Evolutionary conservation across 176 grass and related monocot species (phyloP).

Genomic region (Calamus simplicifolius): DNA sequence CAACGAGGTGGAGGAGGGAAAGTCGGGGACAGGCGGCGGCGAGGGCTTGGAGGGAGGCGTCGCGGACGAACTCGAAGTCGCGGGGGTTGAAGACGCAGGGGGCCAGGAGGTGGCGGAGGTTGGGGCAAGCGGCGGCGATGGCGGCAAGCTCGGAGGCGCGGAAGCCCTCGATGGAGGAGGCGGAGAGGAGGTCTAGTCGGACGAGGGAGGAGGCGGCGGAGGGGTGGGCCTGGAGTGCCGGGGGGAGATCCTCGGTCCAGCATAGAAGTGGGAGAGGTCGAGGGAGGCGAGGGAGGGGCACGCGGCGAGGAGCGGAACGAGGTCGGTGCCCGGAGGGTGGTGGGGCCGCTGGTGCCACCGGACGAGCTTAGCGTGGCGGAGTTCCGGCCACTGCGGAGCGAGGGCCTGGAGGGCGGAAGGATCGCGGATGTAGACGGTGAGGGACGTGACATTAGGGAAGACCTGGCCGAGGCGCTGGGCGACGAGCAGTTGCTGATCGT

Average conservation of each 20-base stretch:
- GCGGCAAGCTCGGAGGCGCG: slow-evolving; percentile 44
- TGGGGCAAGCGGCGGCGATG: slow-evolving; percentile 55
- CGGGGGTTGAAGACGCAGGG: slow-evolving; percentile 85
- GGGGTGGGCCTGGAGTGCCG: slow-evolving; percentile 38
- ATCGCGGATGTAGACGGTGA: slow-evolving; percentile 83
- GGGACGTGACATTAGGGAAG: slow-evolving; percentile 58
- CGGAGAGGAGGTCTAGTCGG: slow-evolving; percentile 69
- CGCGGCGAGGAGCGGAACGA: slow-evolving; percentile 41
- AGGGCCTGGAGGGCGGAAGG: slow-evolving; percentile 47
- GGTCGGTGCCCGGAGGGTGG: slow-evolving; percentile 52
- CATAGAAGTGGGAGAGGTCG: slow-evolving; percentile 95
- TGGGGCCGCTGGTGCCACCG: slow-evolving; percentile 83
- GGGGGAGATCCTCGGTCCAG: slow-evolving; percentile 82
- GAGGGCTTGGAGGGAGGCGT: slow-evolving; percentile 43
- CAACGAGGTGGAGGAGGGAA: slow-evolving; percentile 49
- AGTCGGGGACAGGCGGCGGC: slow-evolving; percentile 55
- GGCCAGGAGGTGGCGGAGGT: slow-evolving; percentile 40
- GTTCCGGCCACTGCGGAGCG: slow-evolving; percentile 42
- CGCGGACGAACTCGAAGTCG: slow-evolving; percentile 56
- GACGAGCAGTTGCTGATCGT: slow-evolving; percentile 19
- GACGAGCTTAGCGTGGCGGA: slow-evolving; percentile 61
- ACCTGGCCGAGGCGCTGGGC: slow-evolving; percentile 25
- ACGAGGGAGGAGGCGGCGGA: slow-evolving; percentile 33
- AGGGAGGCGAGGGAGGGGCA: slow-evolving; percentile 39
- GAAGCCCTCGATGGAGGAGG: slow-evolving; percentile 72